phyloP scores from a whole-genome alignment of 1,139 yeast genomes.

The Taphrina deformans region DNA sequence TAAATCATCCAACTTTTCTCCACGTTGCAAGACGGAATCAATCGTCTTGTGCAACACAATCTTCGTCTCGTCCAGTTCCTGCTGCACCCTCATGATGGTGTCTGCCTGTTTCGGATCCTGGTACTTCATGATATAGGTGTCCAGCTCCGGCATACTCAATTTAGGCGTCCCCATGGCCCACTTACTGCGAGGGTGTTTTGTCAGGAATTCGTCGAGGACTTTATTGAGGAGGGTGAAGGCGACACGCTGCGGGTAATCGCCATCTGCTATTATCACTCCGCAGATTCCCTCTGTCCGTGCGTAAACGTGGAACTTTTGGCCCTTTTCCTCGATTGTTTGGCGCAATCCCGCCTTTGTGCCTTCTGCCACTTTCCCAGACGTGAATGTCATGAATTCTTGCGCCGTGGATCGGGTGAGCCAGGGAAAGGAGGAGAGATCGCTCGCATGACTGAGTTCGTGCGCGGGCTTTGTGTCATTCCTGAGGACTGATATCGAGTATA shows the following conservation, averaged over 20 bases:
- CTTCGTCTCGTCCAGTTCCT: slow-evolving; percentile 95
- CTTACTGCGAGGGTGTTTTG: slow-evolving; percentile 72
- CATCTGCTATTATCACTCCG: slow-evolving; percentile 91
- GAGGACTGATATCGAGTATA: slow-evolving; percentile 83
- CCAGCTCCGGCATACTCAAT: slow-evolving; percentile 58
- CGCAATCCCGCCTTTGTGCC: slow-evolving; percentile 88
- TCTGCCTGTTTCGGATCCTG: slow-evolving; percentile 98
- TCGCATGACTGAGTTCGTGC: slow-evolving; percentile 73
- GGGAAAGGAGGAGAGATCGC: slow-evolving; percentile 80
- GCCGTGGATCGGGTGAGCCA: slow-evolving; percentile 68
- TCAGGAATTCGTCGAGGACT: slow-evolving; percentile 82
- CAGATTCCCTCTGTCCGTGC: slow-evolving; percentile 87
- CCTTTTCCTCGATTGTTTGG: slow-evolving; percentile 89
- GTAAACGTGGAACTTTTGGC: slow-evolving; percentile 71
- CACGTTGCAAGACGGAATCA: slow-evolving; percentile 90
- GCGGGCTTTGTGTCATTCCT: slow-evolving; percentile 64
- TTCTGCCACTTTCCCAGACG: slow-evolving; percentile 83
- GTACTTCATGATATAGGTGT: slow-evolving; percentile 72
- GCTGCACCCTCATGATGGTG: slow-evolving; percentile 94
- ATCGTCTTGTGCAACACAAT: slow-evolving; percentile 94
- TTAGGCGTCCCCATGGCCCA: slow-evolving; percentile 55
- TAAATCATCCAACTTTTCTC: slow-evolving; percentile 88
- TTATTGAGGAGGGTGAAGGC: slow-evolving; percentile 91
- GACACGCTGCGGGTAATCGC: slow-evolving; percentile 96
- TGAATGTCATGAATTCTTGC: slow-evolving; percentile 87